phyloP scores from a whole-genome alignment of 257 asterid genomes.

The Nicotiana sylvestris region DNA sequence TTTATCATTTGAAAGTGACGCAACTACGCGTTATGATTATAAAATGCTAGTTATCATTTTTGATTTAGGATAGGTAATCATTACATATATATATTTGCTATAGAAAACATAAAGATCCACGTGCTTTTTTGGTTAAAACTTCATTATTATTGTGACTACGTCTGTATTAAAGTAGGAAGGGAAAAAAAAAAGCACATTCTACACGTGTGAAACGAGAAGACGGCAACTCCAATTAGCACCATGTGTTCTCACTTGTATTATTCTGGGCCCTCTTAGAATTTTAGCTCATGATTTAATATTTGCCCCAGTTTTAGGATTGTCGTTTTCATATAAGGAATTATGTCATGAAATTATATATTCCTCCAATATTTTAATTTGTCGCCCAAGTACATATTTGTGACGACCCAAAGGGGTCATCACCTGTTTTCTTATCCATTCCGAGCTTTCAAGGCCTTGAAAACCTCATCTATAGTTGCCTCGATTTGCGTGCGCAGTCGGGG shows the following conservation, averaged over 20 bases:
- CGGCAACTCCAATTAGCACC: neutral
- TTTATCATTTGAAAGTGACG: too few relatives aligned
- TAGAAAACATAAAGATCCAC: neutral
- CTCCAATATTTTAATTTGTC: neutral
- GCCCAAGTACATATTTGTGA: neutral
- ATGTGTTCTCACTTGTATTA: constrained; percentile 7
- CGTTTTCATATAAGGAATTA: neutral
- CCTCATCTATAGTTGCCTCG: too few relatives aligned
- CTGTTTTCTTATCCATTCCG: too few relatives aligned
- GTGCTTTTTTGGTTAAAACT: neutral
- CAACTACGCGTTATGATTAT: too few relatives aligned
- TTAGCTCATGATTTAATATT: neutral
- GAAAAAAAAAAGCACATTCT: neutral
- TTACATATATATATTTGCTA: too few relatives aligned
- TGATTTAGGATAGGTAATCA: too few relatives aligned
- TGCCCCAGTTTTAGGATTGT: neutral
- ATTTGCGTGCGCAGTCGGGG: too few relatives aligned
- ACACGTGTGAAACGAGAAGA: neutral
- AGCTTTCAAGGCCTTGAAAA: too few relatives aligned
- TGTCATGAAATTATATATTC: too few relatives aligned
- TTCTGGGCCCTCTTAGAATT: neutral
- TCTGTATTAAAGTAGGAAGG: neutral
- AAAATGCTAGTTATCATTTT: too few relatives aligned
- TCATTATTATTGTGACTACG: neutral
- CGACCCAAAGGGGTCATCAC: too few relatives aligned